A percentile compares a stretch with the other conserved stretches of the same genome.
These are phyloP conservation scores for Euphorbia schlechtendalii DNA, from an alignment of 441 rosid species.

Conservation along the genomic window DNA sequence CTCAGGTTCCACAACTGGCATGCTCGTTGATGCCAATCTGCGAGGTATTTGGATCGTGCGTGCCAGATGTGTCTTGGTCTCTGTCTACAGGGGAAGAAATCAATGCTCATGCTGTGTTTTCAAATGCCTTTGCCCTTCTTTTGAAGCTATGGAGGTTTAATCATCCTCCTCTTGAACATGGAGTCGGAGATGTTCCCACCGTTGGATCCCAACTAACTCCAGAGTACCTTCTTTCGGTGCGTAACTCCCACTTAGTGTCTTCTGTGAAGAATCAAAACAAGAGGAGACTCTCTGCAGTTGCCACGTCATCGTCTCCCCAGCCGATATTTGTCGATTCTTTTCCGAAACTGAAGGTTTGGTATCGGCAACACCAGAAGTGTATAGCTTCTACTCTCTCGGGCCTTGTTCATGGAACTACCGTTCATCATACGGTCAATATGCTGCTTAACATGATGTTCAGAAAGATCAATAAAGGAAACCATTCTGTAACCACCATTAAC, in stretches of 20 bases:
- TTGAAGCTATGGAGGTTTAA: conserved; percentile 89
- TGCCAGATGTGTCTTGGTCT: conserved; percentile 68
- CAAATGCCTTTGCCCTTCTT: conserved; percentile 88
- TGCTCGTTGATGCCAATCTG: conserved; percentile 91
- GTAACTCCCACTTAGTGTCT: conserved; percentile 69
- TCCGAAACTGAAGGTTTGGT: conserved; percentile 84
- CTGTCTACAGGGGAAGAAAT: conserved; percentile 80
- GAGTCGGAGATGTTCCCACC: conserved; percentile 70
- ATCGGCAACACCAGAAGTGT: conserved; percentile 85
- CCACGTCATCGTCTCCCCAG: conserved; percentile 38
- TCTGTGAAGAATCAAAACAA: conserved; percentile 62
- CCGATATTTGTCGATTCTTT: conserved; percentile 83
- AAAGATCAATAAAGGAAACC: conserved; percentile 62
- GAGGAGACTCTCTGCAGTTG: conserved; percentile 53
- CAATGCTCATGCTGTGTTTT: conserved; percentile 80
- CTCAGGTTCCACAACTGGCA: conserved; percentile 85
- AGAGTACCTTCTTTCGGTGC: conserved; percentile 72
- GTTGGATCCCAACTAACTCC: conserved; percentile 82
- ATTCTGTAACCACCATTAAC: conserved; percentile 53
- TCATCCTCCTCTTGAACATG: conserved; percentile 79
- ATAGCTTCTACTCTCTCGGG: conserved; percentile 83
- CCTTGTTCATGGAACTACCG: conserved; percentile 73
- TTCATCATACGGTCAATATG: conserved; percentile 79
- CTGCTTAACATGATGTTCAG: conserved; percentile 93
- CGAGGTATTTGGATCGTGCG: conserved; percentile 85